Percentiles rank a stretch among this genome's conserved stretches.
These are phyloP conservation scores for Phytophthora pini DNA, from an alignment of 352 stramenopile genomes.

Conservation along the genomic window DNA sequence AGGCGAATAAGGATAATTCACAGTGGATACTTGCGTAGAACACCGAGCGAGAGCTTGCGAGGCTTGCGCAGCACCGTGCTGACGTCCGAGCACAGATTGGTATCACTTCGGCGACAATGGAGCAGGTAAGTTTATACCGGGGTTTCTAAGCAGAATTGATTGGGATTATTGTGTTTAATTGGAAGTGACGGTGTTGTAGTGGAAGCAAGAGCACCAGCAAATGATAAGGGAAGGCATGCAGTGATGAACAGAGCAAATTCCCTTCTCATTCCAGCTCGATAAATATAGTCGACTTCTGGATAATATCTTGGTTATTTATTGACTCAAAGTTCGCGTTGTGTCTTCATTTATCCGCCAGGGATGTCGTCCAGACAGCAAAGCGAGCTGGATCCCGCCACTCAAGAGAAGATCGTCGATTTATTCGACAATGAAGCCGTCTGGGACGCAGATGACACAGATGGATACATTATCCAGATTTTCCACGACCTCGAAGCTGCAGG, in stretches of 20 bases:
- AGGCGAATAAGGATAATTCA: not conserved
- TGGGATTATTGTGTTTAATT: not conserved
- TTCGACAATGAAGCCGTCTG: conserved; percentile 69
- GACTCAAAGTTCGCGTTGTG: not conserved
- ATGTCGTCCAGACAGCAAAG: conserved; percentile 20
- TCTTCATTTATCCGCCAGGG: not conserved
- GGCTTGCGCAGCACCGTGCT: conserved; percentile 25
- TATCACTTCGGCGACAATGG: conserved; percentile 35
- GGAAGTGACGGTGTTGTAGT: conserved; percentile 14
- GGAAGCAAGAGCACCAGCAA: conserved; percentile 45
- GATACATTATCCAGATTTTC: conserved; percentile 51
- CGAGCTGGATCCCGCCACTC: conserved; percentile 22
- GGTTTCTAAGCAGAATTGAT: not conserved
- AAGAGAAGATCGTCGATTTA: conserved; percentile 45
- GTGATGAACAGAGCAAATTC: not conserved
- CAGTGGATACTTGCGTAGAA: conserved; percentile 6
- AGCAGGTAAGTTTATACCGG: conserved; percentile 21
- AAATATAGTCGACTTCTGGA: conserved; percentile 32
- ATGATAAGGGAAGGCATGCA: conserved; percentile 26
- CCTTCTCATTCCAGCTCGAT: conserved; percentile 10
- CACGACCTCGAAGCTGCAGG: conserved; percentile 39
- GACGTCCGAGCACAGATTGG: conserved; percentile 33
- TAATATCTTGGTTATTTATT: conserved; percentile 1
- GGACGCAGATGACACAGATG: conserved; percentile 63
- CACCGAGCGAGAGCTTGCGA: conserved; percentile 36